phyloP scores from a whole-genome alignment of 495 filamentous ascomycete species.

The Penicillium taxi region DNA sequence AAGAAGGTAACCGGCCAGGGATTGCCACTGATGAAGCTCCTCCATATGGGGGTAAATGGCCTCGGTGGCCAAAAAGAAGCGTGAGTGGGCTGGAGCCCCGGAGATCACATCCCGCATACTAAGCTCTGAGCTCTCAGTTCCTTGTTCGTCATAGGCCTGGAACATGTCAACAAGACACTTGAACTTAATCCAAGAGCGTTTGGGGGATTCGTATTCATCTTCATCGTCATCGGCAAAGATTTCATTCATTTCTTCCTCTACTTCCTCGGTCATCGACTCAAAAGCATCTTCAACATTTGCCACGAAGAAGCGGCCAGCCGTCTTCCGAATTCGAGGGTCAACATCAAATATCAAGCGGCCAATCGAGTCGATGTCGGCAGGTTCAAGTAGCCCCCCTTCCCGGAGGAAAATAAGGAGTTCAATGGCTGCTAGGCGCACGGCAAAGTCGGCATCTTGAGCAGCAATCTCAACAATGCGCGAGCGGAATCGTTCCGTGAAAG shows the following conservation, averaged over 20 bases:
- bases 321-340: conserved; percentile 73
- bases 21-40: conserved; percentile 79
- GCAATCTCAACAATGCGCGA: conserved; percentile 90
- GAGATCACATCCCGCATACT: conserved; percentile 28
- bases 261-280: conserved; percentile 70
- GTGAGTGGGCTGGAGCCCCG: conserved; percentile 54
- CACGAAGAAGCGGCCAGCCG: conserved; percentile 82
- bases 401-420: conserved; percentile 74
- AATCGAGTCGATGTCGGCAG: conserved; percentile 78
- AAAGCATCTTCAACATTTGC: conserved; percentile 76
- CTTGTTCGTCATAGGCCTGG: conserved; percentile 61
- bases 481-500: conserved; percentile 86
- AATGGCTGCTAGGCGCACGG: conserved; percentile 68
- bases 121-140: conserved; percentile 38
- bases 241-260: conserved; percentile 75
- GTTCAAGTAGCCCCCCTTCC: conserved; percentile 78
- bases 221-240: conserved; percentile 52
- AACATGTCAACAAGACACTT: conserved; percentile 84
- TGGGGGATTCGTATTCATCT: conserved; percentile 66
- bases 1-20: conserved; percentile 79
- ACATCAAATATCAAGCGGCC: conserved; percentile 81
- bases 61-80: conserved; percentile 77
- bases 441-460: conserved; percentile 65
- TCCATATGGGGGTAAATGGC: conserved; percentile 73
- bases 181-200: conserved; percentile 77